phyloP scores from a whole-genome alignment of 2,329 filamentous ascomycete genomes.

The Bimuria novae-zelandiae region DNA sequence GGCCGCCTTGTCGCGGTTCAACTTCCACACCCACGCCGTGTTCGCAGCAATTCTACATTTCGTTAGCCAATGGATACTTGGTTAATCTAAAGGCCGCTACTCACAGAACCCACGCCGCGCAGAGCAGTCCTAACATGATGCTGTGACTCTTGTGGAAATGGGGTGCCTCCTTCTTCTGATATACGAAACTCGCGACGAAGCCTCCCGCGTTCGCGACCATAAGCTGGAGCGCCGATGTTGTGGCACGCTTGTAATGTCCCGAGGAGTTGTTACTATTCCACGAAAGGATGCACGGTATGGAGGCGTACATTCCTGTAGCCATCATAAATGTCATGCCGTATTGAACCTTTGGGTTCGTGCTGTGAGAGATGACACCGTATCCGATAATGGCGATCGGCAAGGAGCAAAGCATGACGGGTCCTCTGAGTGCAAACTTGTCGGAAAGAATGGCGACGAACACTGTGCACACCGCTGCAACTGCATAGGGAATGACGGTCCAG shows the following conservation, averaged over 20 bases:
- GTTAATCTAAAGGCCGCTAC: constrained; percentile 33
- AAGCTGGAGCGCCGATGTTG: constrained; percentile 67
- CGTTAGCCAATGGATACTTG: constrained; percentile 18
- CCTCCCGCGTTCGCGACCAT: constrained; percentile 70
- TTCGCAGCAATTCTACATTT: constrained; percentile 60
- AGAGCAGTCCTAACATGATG: constrained; percentile 63
- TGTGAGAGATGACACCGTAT: constrained; percentile 66
- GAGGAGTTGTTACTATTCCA: constrained; percentile 72
- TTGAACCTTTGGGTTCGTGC: constrained; percentile 56
- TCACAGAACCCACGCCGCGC: constrained; percentile 67
- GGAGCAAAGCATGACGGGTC: constrained; percentile 65
- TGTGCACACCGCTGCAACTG: constrained; percentile 59
- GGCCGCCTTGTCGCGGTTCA: constrained; percentile 64
- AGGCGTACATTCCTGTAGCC: constrained; percentile 67
- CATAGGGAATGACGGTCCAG: constrained; percentile 68
- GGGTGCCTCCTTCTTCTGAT: constrained; percentile 61
- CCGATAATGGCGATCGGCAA: constrained; percentile 68
- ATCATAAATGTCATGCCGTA: constrained; percentile 72
- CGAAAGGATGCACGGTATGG: constrained; percentile 65
- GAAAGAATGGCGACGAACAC: constrained; percentile 63
- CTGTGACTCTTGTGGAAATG: constrained; percentile 66
- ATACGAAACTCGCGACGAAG: constrained; percentile 68
- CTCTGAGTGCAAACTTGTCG: constrained; percentile 63
- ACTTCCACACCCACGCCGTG: constrained; percentile 65
- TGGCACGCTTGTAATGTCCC: constrained; percentile 72